Conservation (phyloP, 306 rosid genomes). For the Quercus aquifolioides region DNA sequence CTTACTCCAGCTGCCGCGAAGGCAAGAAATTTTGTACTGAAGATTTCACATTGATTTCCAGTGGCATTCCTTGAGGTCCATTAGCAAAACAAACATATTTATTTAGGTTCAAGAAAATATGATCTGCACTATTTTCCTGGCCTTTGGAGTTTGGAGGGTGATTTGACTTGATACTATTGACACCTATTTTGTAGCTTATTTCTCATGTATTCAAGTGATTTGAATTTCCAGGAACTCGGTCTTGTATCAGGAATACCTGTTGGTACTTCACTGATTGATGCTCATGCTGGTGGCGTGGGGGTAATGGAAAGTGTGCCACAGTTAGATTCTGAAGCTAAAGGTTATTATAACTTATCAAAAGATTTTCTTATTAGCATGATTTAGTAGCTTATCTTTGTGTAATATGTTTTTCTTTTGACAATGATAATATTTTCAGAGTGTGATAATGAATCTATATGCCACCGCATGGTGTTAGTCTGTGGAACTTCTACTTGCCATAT, state of each 20-base stretch:
- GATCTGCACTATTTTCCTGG: constrained; percentile 3
- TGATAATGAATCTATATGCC: constrained; percentile 63
- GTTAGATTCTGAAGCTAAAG: constrained; percentile 49
- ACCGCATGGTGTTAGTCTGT: constrained; percentile 82
- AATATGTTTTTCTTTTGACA: constrained; percentile 18
- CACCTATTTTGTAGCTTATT: constrained; percentile 4
- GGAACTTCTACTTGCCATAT: constrained; percentile 99
- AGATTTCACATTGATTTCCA: constrained; percentile 52
- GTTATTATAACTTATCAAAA: constrained; percentile 32
- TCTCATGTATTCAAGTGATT: constrained; percentile 11
- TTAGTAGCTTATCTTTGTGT: constrained; percentile 12
- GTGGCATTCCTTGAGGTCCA: constrained; percentile 42
- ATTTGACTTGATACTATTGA: constrained; percentile 24
- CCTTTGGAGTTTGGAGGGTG: constrained; percentile 32
- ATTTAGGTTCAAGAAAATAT: constrained; percentile 26
- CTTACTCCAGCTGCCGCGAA: constrained; percentile 85
- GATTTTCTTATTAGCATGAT: constrained; percentile 8
- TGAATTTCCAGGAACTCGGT: constrained; percentile 77
- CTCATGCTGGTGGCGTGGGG: constrained; percentile 99
- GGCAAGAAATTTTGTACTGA: constrained; percentile 65
- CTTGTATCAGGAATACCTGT: constrained; percentile 88
- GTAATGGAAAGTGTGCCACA: constrained; percentile 77
- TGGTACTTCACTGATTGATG: constrained; percentile 91
- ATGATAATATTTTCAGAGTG: constrained; percentile 39
- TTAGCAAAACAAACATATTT: constrained; percentile 26